Evolutionary conservation across 148 eudicot species (phyloP).

Genomic region (Mesembryanthemum crystallinum): DNA sequence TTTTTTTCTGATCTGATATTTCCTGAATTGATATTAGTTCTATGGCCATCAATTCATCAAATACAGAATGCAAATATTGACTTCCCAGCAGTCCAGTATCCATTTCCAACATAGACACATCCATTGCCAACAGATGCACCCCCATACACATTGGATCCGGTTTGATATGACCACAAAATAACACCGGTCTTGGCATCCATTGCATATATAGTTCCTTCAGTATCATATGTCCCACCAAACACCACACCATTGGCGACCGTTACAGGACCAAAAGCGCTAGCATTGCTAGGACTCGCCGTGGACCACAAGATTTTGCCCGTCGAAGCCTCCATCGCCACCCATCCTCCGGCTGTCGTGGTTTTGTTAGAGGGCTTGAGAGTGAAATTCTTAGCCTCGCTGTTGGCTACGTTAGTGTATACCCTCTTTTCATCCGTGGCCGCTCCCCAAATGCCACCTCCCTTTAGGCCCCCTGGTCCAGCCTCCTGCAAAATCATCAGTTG

Average conservation of each 20-base stretch:
- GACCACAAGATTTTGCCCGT: conserved; percentile 50
- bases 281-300: conserved; percentile 41
- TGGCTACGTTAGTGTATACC: conserved; percentile 58
- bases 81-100: conserved; percentile 37
- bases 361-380: conserved; percentile 44
- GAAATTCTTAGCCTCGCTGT: conserved; percentile 32
- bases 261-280: conserved; percentile 40
- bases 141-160: conserved; percentile 47
- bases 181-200: conserved; percentile 44
- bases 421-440: conserved; percentile 53
- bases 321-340: conserved; percentile 55
- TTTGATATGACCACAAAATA: conserved; percentile 49
- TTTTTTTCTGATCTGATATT: too few species aligned
- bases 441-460: conserved; percentile 66
- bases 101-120: conserved; percentile 46
- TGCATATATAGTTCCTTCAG: conserved; percentile 44
- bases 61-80: conserved; percentile 46
- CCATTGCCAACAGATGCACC: conserved; percentile 53
- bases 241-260: conserved; percentile 56
- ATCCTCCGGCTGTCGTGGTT: conserved; percentile 45
- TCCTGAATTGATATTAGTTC: too few species aligned
- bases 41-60: neutral
- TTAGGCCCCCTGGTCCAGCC: conserved; percentile 53
- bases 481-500: conserved; percentile 28
- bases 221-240: conserved; percentile 42